These are phyloP conservation scores for Dendrocalamus latiflorus DNA, from an alignment of 202 grass and related monocot species.

Conservation along the genomic window DNA sequence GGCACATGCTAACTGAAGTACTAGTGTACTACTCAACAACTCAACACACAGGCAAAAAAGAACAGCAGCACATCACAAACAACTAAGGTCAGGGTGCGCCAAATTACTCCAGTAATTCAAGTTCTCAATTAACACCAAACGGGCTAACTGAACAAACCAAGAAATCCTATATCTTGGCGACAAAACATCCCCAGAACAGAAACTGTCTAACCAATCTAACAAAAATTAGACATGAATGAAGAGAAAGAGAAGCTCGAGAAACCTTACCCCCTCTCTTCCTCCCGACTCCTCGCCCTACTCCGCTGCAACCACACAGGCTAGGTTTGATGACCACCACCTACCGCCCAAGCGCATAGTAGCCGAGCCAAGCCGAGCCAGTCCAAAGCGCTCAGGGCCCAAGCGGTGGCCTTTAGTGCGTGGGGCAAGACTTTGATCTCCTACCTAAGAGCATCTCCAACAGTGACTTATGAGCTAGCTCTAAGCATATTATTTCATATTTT, in stretches of 20 bases:
- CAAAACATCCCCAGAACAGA: not conserved
- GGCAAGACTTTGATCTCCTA: slow-evolving; percentile 34
- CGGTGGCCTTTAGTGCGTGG: slow-evolving; percentile 21
- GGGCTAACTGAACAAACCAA: not conserved
- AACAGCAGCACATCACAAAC: not conserved
- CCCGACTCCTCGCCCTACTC: not conserved
- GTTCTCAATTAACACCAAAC: not conserved
- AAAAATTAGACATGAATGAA: not conserved
- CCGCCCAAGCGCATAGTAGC: not conserved
- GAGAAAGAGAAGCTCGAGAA: not conserved
- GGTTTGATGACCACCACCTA: slow-evolving; percentile 14
- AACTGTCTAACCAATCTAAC: not conserved
- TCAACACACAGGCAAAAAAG: not conserved
- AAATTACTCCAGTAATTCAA: not conserved
- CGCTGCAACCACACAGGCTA: not conserved
- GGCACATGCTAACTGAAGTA: not conserved
- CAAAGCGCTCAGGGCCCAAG: not conserved
- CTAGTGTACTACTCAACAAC: not conserved
- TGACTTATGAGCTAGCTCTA: no score
- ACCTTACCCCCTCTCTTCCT: not conserved
- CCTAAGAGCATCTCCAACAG: no score
- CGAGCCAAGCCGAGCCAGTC: slow-evolving; percentile 1
- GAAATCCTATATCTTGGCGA: not conserved
- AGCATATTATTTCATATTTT: no score
- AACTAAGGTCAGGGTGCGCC: not conserved